phyloP scores from a whole-genome alignment of 352 stramenopile genomes.

The Globisporangium carolinianum region DNA sequence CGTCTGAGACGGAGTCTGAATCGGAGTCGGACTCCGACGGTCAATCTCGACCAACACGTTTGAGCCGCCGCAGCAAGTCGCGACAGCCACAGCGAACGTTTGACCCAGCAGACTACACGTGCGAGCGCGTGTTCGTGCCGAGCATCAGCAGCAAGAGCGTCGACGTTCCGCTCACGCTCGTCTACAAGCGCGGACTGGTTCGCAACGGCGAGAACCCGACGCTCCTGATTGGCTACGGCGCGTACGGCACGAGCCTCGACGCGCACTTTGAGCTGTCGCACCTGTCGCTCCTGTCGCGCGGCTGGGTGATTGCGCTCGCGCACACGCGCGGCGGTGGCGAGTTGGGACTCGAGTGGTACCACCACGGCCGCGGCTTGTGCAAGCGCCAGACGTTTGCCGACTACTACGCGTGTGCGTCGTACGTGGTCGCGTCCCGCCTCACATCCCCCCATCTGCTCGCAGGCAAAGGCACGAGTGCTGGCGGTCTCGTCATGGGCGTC shows the following conservation, averaged over 20 bases:
- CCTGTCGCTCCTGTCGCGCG: slow-evolving; percentile 75
- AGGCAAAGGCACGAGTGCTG: slow-evolving; percentile 79
- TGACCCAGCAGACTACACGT: slow-evolving; percentile 27
- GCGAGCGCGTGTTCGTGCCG: slow-evolving; percentile 32
- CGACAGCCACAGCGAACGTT: slow-evolving; percentile 9
- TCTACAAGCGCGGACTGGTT: slow-evolving; percentile 51
- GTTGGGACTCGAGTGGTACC: slow-evolving; percentile 83
- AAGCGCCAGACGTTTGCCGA: slow-evolving; percentile 88
- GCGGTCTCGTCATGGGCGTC: slow-evolving; percentile 81
- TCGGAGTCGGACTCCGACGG: neutral
- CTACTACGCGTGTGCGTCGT: slow-evolving; percentile 58
- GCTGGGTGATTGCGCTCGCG: slow-evolving; percentile 86
- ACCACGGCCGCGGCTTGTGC: slow-evolving; percentile 59
- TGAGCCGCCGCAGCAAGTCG: neutral
- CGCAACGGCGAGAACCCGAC: slow-evolving; percentile 65
- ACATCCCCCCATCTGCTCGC: slow-evolving; percentile 58
- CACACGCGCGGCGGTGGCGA: slow-evolving; percentile 88
- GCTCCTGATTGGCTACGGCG: slow-evolving; percentile 85
- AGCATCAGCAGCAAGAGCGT: slow-evolving; percentile 29
- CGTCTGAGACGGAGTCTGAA: neutral
- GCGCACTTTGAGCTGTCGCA: slow-evolving; percentile 83
- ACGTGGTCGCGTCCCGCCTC: slow-evolving; percentile 55
- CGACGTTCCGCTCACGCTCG: slow-evolving; percentile 69
- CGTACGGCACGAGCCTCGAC: slow-evolving; percentile 85
- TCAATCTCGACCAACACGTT: neutral